phyloP scores from a whole-genome alignment of 805 yeast genomes.

The Teunomyces lycoperdinae region DNA sequence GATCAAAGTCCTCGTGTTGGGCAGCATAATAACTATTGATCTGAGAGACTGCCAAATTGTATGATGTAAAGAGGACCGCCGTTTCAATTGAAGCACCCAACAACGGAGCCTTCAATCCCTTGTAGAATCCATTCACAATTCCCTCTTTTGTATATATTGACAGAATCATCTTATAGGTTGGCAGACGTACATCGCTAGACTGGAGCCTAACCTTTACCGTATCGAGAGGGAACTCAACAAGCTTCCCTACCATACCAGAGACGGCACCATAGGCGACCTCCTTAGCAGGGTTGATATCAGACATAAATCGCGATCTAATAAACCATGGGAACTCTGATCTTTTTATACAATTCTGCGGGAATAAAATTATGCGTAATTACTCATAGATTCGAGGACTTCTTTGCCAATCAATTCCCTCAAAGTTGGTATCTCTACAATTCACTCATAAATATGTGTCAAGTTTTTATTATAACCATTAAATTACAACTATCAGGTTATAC shows the following conservation, averaged over 20 bases:
- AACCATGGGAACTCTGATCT: neutral
- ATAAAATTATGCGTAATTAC: neutral
- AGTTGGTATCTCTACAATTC: neutral
- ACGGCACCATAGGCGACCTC: slow-evolving; percentile 51
- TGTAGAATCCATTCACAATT: slow-evolving; percentile 65
- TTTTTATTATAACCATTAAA: slow-evolving; percentile 14
- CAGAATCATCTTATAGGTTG: slow-evolving; percentile 63
- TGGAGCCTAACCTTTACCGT: slow-evolving; percentile 87
- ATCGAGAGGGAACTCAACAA: slow-evolving; percentile 89
- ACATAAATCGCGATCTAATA: neutral
- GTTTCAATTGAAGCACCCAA: slow-evolving; percentile 89
- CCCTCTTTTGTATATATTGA: slow-evolving; percentile 71
- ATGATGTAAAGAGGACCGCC: slow-evolving; percentile 72
- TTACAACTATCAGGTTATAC: slow-evolving; percentile 8
- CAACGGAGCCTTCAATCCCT: slow-evolving; percentile 77
- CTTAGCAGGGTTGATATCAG: slow-evolving; percentile 18
- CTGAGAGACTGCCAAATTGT: slow-evolving; percentile 38
- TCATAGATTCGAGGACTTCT: neutral
- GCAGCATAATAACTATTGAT: slow-evolving; percentile 26
- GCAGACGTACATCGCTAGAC: slow-evolving; percentile 44
- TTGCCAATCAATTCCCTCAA: neutral
- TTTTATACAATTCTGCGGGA: neutral
- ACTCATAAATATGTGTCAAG: slow-evolving; percentile 4
- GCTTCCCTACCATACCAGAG: slow-evolving; percentile 81
- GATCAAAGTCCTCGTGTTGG: slow-evolving; percentile 6